phyloP scores from a whole-genome alignment of 768 basidiomycete species.

The Boletus vinaceobasis region DNA sequence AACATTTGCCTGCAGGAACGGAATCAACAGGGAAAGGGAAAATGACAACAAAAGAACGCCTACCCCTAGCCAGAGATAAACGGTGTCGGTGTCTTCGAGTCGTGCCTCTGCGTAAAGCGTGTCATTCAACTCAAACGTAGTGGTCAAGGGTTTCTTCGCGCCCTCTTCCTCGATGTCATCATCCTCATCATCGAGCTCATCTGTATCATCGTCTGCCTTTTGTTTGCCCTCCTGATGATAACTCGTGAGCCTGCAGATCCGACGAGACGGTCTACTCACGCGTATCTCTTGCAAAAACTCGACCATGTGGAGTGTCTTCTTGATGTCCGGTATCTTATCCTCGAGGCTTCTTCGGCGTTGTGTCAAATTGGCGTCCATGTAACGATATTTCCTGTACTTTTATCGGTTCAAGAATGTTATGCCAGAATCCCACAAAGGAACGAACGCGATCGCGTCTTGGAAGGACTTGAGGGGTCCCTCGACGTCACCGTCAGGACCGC shows the following conservation, averaged over 20 bases:
- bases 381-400: constrained; percentile 87
- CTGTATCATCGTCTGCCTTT: constrained; percentile 32
- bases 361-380: constrained; percentile 88
- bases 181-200: constrained; percentile 59
- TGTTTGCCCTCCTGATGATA: constrained; percentile 56
- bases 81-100: constrained; percentile 81
- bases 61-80: constrained; percentile 96
- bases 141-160: constrained; percentile 55
- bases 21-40: not conserved
- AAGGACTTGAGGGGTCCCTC: constrained; percentile 77
- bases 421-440: constrained; percentile 2
- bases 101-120: constrained; percentile 92
- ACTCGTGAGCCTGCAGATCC: not conserved
- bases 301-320: constrained; percentile 88
- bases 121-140: constrained; percentile 94
- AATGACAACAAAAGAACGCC: constrained; percentile 28
- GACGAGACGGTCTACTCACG: constrained; percentile 39
- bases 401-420: constrained; percentile 16
- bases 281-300: constrained; percentile 71
- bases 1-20: constrained; percentile 77
- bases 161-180: constrained; percentile 35
- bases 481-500: constrained; percentile 70
- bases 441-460: constrained; percentile 94
- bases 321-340: constrained; percentile 95
- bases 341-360: constrained; percentile 77